Evolutionary conservation across 805 yeast genomes (phyloP), one percentile per base, ranked within the genome.

Genomic region (Komagataella phaffii): DNA sequence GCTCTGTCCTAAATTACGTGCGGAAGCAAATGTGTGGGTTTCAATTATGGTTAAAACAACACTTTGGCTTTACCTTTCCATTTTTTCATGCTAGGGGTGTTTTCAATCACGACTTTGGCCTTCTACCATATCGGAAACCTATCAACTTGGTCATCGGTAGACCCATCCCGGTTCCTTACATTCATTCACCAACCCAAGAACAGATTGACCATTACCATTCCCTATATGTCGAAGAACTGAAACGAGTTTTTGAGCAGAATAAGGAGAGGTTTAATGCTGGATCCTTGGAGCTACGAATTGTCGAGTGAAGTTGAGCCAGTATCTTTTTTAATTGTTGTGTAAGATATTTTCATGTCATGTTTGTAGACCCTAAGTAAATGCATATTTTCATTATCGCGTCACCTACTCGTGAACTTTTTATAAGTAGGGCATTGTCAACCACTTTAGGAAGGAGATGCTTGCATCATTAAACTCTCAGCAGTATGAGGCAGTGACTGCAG

Each of bases 61-160:
- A 68, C 44, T 74, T 81, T 51, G 93, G 91, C 1, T 91, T 91
- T 66, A 90, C 99, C 0, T 60, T 93, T 4, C 99, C 99, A 1
- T 77, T 93, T 49, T 85, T 93, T 68, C 83, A 87, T 62, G 96
- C 96, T 1, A 73, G 98, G 47, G 97, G 98, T 0, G 73, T 93
- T 0, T 90, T 91, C 67, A 88, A 91, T 60, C 87, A 90, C 59
- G 96, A 89, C 62, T 87, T 85, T 68, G 99, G 99, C 0, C 67
- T 93, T 30, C 66, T 93, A 53, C 98, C 99, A 1, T 90, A 79
- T 63, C 74, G 97, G 57, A 77, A 83, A 51, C 87, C 87, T 2
- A 82, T 93, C 52, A 75, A 86, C 55, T 73, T 93, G 12, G 95
- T 87, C 53, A 70, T 80, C 40, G 95, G 95, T 0, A 68, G 66